Percentiles rank a stretch among this genome's conserved stretches.
phyloP scores from a whole-genome alignment of 495 filamentous ascomycete genomes.

The Aspergillus steynii region DNA sequence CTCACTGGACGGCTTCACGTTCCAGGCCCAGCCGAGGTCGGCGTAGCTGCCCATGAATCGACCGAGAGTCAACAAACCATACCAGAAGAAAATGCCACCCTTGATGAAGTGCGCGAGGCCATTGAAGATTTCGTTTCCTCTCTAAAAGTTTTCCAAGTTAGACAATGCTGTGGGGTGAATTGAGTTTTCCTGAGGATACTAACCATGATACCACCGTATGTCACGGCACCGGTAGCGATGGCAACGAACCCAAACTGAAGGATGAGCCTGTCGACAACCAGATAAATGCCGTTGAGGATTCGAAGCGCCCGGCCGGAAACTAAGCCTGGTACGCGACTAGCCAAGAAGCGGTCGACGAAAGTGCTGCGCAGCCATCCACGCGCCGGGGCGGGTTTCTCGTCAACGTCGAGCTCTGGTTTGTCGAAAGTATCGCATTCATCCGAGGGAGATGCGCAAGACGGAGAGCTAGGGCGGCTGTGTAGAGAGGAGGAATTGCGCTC shows the following conservation, averaged over 20 bases:
- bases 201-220: constrained; percentile 73
- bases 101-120: constrained; percentile 94
- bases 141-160: constrained; percentile 46
- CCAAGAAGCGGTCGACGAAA: constrained; percentile 47
- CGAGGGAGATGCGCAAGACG: constrained; percentile 50
- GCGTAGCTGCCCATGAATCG: constrained; percentile 90
- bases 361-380: constrained; percentile 48
- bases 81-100: constrained; percentile 96
- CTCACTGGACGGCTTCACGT: constrained; percentile 67
- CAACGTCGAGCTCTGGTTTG: constrained; percentile 52
- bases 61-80: constrained; percentile 83
- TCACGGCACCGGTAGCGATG: constrained; percentile 63
- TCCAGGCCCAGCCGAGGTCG: constrained; percentile 96
- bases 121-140: constrained; percentile 67
- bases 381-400: constrained; percentile 27
- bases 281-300: constrained; percentile 57
- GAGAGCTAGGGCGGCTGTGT: constrained; percentile 64
- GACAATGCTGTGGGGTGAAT: constrained; percentile 37
- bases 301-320: constrained; percentile 62
- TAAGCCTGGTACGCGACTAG: constrained; percentile 52
- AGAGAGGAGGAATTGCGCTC: constrained; percentile 70
- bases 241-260: constrained; percentile 65
- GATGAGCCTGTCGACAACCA: constrained; percentile 60
- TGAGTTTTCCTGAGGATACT: neutral
- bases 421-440: constrained; percentile 55